phyloP scores from a whole-genome alignment of 1,284 basidiomycete genomes.

The Trichosporon sp. region DNA sequence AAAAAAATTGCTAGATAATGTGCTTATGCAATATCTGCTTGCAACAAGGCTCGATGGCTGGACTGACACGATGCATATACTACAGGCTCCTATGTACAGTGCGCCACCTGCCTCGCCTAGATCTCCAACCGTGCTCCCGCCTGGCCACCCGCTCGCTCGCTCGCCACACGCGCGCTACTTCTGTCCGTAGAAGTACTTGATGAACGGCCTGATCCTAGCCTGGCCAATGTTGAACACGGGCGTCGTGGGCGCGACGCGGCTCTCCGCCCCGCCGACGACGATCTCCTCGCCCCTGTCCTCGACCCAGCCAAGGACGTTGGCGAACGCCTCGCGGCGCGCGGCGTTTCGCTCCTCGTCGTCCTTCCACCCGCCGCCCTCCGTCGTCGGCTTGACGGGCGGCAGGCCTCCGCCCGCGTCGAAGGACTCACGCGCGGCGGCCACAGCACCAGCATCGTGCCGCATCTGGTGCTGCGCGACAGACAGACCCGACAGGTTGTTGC shows the following conservation, averaged over 20 bases:
- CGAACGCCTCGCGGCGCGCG: constrained; percentile 58
- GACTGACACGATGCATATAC: not conserved
- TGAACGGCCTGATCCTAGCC: constrained; percentile 65
- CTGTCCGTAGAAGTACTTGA: constrained; percentile 73
- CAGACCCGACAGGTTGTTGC: constrained; percentile 85
- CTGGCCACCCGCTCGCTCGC: not conserved
- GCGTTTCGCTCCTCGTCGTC: constrained; percentile 42
- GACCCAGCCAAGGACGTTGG: constrained; percentile 64
- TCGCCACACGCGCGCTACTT: constrained; percentile 8
- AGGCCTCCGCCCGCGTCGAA: constrained; percentile 34
- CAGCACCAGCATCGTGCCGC: constrained; percentile 53
- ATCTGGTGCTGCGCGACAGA: constrained; percentile 78
- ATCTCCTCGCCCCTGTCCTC: constrained; percentile 63
- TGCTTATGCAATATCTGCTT: too few species aligned
- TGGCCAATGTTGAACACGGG: constrained; percentile 80
- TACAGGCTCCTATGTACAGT: not conserved
- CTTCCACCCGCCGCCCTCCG: constrained; percentile 29
- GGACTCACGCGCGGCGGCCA: constrained; percentile 48
- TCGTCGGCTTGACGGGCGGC: constrained; percentile 29
- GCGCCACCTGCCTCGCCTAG: too few species aligned
- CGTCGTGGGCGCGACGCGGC: constrained; percentile 77
- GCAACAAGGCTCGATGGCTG: too few species aligned
- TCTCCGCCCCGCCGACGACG: constrained; percentile 62
- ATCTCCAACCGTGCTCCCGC: too few species aligned
- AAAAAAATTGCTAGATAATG: too few species aligned